These are phyloP conservation scores for Haplosporangium sp. DNA, from an alignment of 371 early-diverging fungal species.

Conservation along the genomic window DNA sequence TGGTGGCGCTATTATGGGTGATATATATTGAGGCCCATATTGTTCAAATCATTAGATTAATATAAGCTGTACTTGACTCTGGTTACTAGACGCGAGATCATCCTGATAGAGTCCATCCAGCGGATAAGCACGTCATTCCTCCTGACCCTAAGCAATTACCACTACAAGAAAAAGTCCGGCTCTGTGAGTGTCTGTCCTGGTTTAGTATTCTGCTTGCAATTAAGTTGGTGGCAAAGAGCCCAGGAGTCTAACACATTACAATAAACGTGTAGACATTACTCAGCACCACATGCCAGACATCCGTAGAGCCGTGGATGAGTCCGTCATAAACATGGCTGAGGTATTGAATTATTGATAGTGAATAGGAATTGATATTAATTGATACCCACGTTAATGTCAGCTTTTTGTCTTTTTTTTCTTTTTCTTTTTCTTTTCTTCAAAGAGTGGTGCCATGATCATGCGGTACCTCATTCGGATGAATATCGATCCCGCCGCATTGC, in stretches of 20 bases:
- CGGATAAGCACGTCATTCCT: conserved; percentile 34
- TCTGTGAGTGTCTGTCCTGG: conserved; percentile 11
- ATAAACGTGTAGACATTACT: conserved; percentile 16
- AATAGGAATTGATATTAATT: neutral
- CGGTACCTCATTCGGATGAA: conserved; percentile 21
- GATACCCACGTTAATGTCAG: neutral
- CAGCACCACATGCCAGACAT: conserved; percentile 33
- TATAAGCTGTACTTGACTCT: neutral
- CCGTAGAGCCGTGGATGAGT: conserved; percentile 22
- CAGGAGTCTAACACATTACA: neutral
- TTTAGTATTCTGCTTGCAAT: no score
- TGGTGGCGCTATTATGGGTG: neutral
- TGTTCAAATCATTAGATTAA: neutral
- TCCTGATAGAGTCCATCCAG: conserved; percentile 42
- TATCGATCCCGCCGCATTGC: conserved; percentile 31
- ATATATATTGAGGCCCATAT: neutral
- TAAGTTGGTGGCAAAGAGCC: neutral
- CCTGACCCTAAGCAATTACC: conserved; percentile 37
- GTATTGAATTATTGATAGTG: neutral
- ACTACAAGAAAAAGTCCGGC: conserved; percentile 20
- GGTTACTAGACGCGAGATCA: conserved; percentile 22
- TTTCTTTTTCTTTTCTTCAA: neutral
- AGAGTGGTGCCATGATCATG: conserved; percentile 23
- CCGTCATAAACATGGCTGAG: conserved; percentile 6
- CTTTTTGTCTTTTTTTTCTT: neutral